These are phyloP conservation scores for Lonicera japonica DNA, from an alignment of 129 eudicot genomes.

Conservation along the genomic window DNA sequence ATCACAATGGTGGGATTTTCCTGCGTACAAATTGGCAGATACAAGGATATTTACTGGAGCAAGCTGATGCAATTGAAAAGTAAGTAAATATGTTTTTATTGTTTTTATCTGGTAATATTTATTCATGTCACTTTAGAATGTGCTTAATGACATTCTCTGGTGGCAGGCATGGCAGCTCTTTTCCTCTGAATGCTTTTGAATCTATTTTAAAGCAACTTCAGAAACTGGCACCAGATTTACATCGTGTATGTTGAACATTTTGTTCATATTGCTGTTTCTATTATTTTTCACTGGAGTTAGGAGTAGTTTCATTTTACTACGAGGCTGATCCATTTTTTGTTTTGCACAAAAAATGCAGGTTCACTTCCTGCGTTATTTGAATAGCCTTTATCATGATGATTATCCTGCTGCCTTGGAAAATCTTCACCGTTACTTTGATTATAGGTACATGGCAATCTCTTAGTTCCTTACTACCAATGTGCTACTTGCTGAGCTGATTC, in stretches of 20 bases:
- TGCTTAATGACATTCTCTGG: constrained; percentile 8
- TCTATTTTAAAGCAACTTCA: constrained; percentile 71
- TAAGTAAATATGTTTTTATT: constrained; percentile 18
- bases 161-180: constrained; percentile 81
- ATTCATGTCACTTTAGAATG: not conserved
- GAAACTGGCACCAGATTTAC: constrained; percentile 89
- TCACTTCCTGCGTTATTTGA: constrained; percentile 83
- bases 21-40: constrained; percentile 87
- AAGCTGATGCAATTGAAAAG: constrained; percentile 78
- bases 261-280: not conserved
- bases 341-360: constrained; percentile 40
- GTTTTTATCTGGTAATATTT: not conserved
- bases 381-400: constrained; percentile 82
- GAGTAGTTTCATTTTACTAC: constrained; percentile 1
- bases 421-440: constrained; percentile 95
- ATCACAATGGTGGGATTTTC: constrained; percentile 41
- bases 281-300: not conserved
- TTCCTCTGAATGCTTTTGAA: constrained; percentile 76
- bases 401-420: constrained; percentile 87
- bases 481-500: not conserved
- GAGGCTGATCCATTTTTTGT: not conserved
- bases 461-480: not conserved
- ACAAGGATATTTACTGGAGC: constrained; percentile 86
- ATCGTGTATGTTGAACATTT: constrained; percentile 51
- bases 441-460: constrained; percentile 46